These are phyloP conservation scores for Magnolia sinica DNA, from an alignment of 164 flowering plant species.

Conservation along the genomic window DNA sequence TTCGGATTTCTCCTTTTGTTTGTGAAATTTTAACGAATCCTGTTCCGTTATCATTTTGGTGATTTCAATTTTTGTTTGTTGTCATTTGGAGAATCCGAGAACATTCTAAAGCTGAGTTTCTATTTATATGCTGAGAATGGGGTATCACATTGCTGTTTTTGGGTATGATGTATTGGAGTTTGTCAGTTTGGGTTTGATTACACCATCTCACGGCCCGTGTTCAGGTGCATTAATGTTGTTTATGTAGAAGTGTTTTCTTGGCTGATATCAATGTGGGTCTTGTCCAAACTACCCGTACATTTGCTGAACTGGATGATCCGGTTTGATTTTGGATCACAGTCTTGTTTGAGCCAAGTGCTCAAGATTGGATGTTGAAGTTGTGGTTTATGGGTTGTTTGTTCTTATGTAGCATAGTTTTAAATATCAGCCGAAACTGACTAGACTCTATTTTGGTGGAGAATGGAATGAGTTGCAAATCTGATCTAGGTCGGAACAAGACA, in stretches of 20 bases:
- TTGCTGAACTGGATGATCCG: neutral
- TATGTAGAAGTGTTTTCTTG: neutral
- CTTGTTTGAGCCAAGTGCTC: neutral
- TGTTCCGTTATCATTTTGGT: too few species aligned
- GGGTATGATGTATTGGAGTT: neutral
- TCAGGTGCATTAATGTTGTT: neutral
- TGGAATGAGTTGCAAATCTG: neutral
- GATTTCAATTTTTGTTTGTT: neutral
- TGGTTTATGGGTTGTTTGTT: neutral
- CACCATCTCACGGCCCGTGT: neutral
- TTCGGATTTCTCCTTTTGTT: neutral
- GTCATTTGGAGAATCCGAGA: neutral
- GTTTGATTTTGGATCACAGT: neutral
- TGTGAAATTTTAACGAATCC: neutral
- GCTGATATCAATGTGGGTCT: neutral
- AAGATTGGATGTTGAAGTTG: neutral
- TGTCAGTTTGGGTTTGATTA: neutral
- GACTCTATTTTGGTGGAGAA: neutral
- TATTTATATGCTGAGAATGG: neutral
- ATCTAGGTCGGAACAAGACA: too few species aligned
- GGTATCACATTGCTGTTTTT: neutral
- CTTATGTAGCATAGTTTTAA: neutral
- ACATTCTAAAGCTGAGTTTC: neutral
- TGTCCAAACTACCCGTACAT: neutral
- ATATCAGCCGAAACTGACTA: neutral